These are phyloP conservation scores for Fragaria iinumae DNA, from an alignment of 306 rosid species.

Conservation along the genomic window DNA sequence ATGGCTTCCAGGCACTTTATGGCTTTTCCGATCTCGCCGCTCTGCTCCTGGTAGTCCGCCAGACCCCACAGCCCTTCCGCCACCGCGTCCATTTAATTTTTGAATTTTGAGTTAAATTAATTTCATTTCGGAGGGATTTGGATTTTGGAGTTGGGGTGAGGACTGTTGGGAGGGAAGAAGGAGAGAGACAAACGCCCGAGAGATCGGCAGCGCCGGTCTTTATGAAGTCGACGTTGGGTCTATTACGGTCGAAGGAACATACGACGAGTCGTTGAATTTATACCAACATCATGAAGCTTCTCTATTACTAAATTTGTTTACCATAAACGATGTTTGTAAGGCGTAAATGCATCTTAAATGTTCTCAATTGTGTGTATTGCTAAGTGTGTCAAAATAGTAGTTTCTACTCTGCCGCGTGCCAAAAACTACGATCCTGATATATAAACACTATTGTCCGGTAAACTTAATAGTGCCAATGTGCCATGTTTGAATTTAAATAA, in stretches of 20 bases:
- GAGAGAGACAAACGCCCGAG: not conserved
- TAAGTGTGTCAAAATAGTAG: too few species aligned
- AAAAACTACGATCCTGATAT: too few species aligned
- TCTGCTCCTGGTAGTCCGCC: conserved; percentile 69
- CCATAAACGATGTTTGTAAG: too few species aligned
- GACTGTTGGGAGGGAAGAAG: not conserved
- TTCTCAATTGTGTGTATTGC: too few species aligned
- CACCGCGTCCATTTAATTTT: conserved; percentile 56
- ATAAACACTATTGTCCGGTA: too few species aligned
- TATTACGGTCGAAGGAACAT: too few species aligned
- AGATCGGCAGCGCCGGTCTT: not conserved
- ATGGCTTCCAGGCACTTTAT: conserved; percentile 90
- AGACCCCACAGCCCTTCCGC: conserved; percentile 92
- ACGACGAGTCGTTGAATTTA: conserved; percentile 2
- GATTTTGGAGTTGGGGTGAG: not conserved
- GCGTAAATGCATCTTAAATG: too few species aligned
- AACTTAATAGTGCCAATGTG: too few species aligned
- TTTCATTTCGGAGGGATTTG: not conserved
- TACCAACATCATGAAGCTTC: not conserved
- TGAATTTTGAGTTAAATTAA: not conserved
- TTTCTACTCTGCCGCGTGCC: too few species aligned
- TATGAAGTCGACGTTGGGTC: not conserved
- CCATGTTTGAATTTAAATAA: too few species aligned
- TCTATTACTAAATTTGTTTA: too few species aligned
- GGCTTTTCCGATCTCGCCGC: conserved; percentile 72